Conservation (phyloP, 176 grass and related monocot genomes). For the Secale cereale region DNA sequence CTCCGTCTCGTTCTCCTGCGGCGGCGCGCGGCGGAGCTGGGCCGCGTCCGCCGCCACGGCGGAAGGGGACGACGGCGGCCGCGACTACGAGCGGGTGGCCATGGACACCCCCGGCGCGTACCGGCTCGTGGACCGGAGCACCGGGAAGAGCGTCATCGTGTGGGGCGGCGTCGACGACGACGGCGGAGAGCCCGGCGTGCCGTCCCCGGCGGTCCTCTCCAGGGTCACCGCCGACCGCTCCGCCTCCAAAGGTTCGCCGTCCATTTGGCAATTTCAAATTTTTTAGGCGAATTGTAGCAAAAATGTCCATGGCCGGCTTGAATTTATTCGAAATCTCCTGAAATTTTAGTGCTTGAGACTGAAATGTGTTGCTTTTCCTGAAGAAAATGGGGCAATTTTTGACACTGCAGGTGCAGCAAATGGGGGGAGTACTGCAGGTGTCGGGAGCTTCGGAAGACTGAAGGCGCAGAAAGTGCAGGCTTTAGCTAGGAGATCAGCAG, state of each 20-base stretch:
- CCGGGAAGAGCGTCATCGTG: slow-evolving; percentile 64
- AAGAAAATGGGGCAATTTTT: slow-evolving; percentile 11
- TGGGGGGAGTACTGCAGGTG: not conserved
- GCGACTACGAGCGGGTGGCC: slow-evolving; percentile 47
- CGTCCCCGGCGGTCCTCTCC: slow-evolving; percentile 58
- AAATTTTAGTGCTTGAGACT: not conserved
- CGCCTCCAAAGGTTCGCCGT: slow-evolving; percentile 4
- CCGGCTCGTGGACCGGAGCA: slow-evolving; percentile 61
- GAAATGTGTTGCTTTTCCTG: not conserved
- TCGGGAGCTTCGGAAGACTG: slow-evolving; percentile 55
- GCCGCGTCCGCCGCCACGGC: slow-evolving; percentile 23
- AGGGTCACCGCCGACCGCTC: slow-evolving; percentile 17
- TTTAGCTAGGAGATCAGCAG: slow-evolving; percentile 49
- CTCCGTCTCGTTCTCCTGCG: slow-evolving; percentile 11
- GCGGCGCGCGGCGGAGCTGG: slow-evolving; percentile 22
- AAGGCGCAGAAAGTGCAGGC: slow-evolving; percentile 65
- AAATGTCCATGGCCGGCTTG: not conserved
- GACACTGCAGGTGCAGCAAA: slow-evolving; percentile 45
- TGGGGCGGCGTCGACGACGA: slow-evolving; percentile 75
- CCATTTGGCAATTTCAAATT: not conserved
- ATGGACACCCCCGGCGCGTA: slow-evolving; percentile 78
- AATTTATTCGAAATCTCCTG: not conserved
- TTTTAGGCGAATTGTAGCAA: not conserved
- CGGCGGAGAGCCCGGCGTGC: slow-evolving; percentile 17
- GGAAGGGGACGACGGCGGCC: slow-evolving; percentile 9